These are phyloP conservation scores for Trichosanthes truncata DNA, from an alignment of 306 rosid species.

Conservation along the genomic window DNA sequence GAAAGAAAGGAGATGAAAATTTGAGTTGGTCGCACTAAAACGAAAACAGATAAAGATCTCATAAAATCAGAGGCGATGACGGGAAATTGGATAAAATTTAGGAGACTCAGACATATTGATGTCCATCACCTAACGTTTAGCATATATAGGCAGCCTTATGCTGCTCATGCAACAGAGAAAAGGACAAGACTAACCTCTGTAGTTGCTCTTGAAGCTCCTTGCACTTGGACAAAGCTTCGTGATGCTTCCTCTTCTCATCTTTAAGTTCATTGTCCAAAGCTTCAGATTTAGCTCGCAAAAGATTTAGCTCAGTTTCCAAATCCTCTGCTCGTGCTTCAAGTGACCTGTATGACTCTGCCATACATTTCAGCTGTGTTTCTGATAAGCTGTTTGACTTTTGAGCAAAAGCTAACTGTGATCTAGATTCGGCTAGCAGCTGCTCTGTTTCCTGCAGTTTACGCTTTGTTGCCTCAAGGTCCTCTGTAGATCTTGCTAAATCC, in stretches of 20 bases:
- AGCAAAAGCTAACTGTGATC: conserved; percentile 67
- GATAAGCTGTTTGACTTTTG: conserved; percentile 70
- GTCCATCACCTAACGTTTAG: background rate
- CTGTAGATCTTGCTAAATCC: conserved; percentile 55
- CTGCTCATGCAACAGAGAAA: background rate
- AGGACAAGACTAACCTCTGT: conserved; percentile 43
- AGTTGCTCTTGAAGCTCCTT: conserved; percentile 68
- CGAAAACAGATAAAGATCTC: background rate
- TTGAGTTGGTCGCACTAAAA: background rate
- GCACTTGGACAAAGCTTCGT: conserved; percentile 52
- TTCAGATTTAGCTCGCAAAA: conserved; percentile 44
- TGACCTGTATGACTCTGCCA: conserved; percentile 93
- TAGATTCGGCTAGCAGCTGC: conserved; percentile 73
- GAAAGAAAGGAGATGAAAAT: background rate
- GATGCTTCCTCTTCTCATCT: conserved; percentile 66
- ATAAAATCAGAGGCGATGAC: background rate
- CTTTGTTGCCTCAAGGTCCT: conserved; percentile 61
- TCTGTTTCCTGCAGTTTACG: conserved; percentile 74
- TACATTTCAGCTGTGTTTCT: conserved; percentile 95
- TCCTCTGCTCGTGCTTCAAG: conserved; percentile 73
- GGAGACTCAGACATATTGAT: background rate
- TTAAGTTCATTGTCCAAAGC: conserved; percentile 61
- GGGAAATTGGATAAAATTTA: background rate
- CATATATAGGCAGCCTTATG: background rate
- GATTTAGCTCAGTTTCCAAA: conserved; percentile 60